Conservation (phyloP, 106 monocot species). For the Dendrobium chrysotoxum region DNA sequence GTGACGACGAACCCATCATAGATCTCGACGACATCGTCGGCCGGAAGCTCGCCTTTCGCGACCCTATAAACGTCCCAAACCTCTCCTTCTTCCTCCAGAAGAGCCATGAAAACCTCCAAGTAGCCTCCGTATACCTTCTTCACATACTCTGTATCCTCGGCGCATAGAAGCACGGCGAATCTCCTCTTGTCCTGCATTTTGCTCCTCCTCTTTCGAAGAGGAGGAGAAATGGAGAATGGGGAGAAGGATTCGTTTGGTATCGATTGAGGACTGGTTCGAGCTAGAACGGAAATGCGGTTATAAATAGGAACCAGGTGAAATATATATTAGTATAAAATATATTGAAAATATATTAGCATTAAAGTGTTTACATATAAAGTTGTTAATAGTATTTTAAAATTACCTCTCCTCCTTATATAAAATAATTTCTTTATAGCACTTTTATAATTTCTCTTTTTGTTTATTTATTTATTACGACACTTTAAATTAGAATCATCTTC, state of each 20-base stretch:
- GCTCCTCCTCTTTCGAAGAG: conserved; percentile 4
- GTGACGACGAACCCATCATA: conserved; percentile 81
- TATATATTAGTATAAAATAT: too few relatives aligned
- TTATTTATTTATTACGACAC: too few relatives aligned
- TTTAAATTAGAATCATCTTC: too few relatives aligned
- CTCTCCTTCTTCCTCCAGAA: conserved; percentile 63
- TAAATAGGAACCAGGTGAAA: too few relatives aligned
- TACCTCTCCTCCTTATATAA: too few relatives aligned
- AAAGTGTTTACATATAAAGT: too few relatives aligned
- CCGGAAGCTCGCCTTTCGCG: conserved; percentile 54
- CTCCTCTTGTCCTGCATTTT: conserved; percentile 24
- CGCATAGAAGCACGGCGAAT: conserved; percentile 72
- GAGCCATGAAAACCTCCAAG: conserved; percentile 47
- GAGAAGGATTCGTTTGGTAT: neutral
- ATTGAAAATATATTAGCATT: too few relatives aligned
- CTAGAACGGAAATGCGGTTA: too few relatives aligned
- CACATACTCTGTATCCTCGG: conserved; percentile 85
- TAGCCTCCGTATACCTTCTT: conserved; percentile 77
- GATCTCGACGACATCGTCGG: conserved; percentile 18
- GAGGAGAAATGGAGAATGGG: neutral
- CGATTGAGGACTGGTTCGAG: neutral
- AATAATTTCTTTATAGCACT: too few relatives aligned
- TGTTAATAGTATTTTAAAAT: too few relatives aligned
- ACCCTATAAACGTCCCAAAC: conserved; percentile 61
- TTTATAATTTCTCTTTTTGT: too few relatives aligned